Evolutionary conservation across 345 rosid species (phyloP).

Genomic region (Salix caprea): DNA sequence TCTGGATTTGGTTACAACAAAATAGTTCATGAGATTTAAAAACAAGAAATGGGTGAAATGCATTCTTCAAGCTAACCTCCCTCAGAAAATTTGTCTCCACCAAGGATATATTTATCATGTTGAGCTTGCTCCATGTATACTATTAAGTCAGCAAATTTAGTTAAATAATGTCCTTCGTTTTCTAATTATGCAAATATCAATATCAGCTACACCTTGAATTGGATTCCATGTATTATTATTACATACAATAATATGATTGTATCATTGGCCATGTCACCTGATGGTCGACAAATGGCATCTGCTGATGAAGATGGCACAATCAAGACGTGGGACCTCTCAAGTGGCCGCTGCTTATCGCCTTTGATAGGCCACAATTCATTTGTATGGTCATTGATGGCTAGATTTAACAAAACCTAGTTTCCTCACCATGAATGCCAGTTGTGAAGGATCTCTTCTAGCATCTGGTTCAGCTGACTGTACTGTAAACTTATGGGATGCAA

Average conservation of each 20-base stretch:
- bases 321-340: conserved; percentile 98
- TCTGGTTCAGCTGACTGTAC: conserved; percentile 98
- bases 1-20: background rate
- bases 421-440: conserved; percentile 30
- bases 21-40: background rate
- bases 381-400: conserved; percentile 45
- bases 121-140: background rate
- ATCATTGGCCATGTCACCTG: conserved; percentile 92
- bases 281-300: conserved; percentile 92
- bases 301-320: conserved; percentile 91
- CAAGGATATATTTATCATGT: background rate
- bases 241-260: too few species aligned
- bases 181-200: background rate
- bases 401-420: background rate
- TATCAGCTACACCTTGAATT: background rate
- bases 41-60: background rate
- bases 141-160: background rate
- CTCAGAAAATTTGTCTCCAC: background rate
- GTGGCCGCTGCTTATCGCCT: conserved; percentile 87
- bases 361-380: conserved; percentile 90
- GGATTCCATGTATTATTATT: conserved; percentile 1
- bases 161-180: background rate
- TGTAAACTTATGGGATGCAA: conserved; percentile 87
- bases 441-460: conserved; percentile 92
- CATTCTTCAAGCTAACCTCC: background rate